phyloP scores from a whole-genome alignment of 495 filamentous ascomycete species.

The Podospora pseudopauciseta region DNA sequence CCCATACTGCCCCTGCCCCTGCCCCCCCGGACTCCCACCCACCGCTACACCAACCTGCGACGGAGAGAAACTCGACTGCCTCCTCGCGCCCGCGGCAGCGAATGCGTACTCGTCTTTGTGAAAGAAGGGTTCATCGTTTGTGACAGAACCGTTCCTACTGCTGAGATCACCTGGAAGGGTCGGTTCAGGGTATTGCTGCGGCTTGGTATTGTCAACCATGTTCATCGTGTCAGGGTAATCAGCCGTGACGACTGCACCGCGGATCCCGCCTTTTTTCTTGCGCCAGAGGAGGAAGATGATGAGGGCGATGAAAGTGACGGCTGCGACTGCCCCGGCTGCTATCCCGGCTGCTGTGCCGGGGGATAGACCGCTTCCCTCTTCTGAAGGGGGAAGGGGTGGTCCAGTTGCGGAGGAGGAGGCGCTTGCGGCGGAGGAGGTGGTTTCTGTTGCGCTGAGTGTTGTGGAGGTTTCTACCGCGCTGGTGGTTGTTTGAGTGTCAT shows the following conservation, averaged over 20 bases:
- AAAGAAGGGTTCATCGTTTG: not conserved
- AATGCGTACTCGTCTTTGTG: not conserved
- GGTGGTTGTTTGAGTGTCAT: not conserved
- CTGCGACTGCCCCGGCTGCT: constrained; percentile 19
- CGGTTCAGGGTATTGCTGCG: constrained; percentile 1
- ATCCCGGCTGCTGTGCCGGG: constrained; percentile 26
- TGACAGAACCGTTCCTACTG: not conserved
- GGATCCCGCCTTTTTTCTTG: constrained; percentile 17
- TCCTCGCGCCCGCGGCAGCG: not conserved
- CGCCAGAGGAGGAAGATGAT: constrained; percentile 22
- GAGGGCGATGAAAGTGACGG: constrained; percentile 11
- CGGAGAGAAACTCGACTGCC: not conserved
- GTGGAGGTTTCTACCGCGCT: not conserved
- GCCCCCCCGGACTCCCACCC: not conserved
- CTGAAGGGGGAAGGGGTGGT: constrained; percentile 7
- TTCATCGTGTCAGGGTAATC: constrained; percentile 18
- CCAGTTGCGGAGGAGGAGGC: not conserved
- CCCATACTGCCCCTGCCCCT: not conserved
- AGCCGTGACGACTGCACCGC: constrained; percentile 24
- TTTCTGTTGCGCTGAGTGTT: not conserved
- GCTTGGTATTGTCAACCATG: not conserved
- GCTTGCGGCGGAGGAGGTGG: not conserved
- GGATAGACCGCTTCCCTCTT: constrained; percentile 12
- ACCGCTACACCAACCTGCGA: not conserved
- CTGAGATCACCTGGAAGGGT: not conserved